Percentiles rank a stretch among this genome's conserved stretches.
These are phyloP conservation scores for Lanzia echinophila DNA, from an alignment of 2,329 filamentous ascomycete species.

Conservation along the genomic window DNA sequence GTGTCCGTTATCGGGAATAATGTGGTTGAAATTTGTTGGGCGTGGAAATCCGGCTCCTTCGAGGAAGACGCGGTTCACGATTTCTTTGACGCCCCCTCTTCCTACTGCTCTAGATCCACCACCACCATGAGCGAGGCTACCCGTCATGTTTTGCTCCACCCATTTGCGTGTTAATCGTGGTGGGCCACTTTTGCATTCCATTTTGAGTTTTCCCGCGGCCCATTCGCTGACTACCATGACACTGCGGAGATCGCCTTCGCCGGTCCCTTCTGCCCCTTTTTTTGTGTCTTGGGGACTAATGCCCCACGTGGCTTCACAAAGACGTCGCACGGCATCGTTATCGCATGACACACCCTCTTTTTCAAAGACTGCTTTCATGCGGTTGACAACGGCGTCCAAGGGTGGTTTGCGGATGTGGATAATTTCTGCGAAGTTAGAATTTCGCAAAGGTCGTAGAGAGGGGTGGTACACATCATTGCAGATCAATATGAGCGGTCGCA, in stretches of 20 bases:
- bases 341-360: conserved; percentile 87
- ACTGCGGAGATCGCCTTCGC: conserved; percentile 68
- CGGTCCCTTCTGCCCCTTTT: conserved; percentile 60
- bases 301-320: conserved; percentile 80
- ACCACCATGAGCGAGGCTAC: conserved; percentile 62
- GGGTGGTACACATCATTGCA: conserved; percentile 97
- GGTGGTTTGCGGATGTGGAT: conserved; percentile 87
- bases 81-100: conserved; percentile 65
- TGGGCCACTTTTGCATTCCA: conserved; percentile 36
- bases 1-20: conserved; percentile 22
- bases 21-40: conserved; percentile 26
- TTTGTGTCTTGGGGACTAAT: conserved; percentile 66
- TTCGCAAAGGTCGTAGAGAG: conserved; percentile 77
- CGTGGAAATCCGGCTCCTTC: conserved; percentile 65
- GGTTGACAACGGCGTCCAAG: conserved; percentile 74
- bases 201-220: conserved; percentile 66
- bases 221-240: conserved; percentile 84
- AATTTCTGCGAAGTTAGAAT: conserved; percentile 78
- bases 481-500: conserved; percentile 85
- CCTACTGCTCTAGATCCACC: conserved; percentile 66
- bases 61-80: conserved; percentile 71
- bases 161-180: conserved; percentile 62
- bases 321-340: conserved; percentile 75
- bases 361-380: conserved; percentile 78
- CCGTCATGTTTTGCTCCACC: conserved; percentile 66